phyloP scores from a whole-genome alignment of 148 eudicot species.

The Pharnaceum exiguum region DNA sequence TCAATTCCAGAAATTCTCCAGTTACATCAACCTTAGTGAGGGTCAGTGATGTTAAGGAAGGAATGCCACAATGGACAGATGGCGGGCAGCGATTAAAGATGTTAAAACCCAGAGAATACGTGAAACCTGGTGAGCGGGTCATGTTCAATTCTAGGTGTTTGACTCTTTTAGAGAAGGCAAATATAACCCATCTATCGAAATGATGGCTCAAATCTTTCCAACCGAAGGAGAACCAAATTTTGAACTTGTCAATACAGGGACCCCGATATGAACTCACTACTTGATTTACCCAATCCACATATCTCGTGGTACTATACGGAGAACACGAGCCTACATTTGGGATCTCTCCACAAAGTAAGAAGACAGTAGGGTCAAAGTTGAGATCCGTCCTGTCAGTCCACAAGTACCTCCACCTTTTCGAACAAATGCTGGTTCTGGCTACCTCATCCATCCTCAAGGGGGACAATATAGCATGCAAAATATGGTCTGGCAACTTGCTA shows the following conservation, averaged over 20 bases:
- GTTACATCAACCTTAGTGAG: neutral
- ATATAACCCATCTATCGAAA: neutral
- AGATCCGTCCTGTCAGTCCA: neutral
- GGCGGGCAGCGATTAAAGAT: neutral
- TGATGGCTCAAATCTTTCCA: neutral
- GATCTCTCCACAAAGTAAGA: neutral
- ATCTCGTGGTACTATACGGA: too few species aligned
- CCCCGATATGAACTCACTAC: neutral
- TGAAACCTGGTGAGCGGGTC: too few species aligned
- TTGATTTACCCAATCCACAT: neutral
- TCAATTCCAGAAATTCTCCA: neutral
- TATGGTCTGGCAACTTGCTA: neutral
- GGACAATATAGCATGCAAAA: neutral
- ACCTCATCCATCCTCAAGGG: neutral
- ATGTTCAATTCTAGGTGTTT: neutral
- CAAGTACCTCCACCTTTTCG: neutral
- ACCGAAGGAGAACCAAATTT: neutral
- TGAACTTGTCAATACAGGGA: conserved; percentile 1
- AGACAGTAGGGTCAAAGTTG: neutral
- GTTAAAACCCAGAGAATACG: neutral
- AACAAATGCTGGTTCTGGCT: neutral
- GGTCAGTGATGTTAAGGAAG: neutral
- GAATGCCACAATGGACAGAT: neutral
- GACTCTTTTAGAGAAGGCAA: conserved; percentile 1
- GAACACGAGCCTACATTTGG: too few species aligned